These are phyloP conservation scores for Candida glucosophila DNA, from an alignment of 1,139 yeast genomes.

Conservation along the genomic window DNA sequence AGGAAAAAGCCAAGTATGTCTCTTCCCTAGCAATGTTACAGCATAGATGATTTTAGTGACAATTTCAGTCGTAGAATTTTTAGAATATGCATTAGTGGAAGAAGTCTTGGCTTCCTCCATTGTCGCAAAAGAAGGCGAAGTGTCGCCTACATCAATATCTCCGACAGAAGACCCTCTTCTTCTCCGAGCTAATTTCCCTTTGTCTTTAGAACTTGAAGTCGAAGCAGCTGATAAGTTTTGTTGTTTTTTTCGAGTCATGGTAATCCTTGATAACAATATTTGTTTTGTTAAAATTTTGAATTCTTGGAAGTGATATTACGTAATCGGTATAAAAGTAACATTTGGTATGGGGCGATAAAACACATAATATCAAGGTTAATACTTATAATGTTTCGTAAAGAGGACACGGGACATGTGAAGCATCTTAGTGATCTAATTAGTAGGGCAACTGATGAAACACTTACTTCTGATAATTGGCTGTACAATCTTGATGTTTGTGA, in stretches of 20 bases:
- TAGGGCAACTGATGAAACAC: conserved; percentile 79
- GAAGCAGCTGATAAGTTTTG: too few species aligned
- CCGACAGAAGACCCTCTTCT: conserved; percentile 53
- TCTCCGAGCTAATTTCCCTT: too few species aligned
- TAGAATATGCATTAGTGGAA: conserved; percentile 23
- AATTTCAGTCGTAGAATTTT: conserved; percentile 35
- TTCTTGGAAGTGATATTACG: too few species aligned
- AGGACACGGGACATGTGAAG: too few species aligned
- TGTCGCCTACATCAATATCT: conserved; percentile 48
- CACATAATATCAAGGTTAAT: too few species aligned
- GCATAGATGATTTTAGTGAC: conserved; percentile 44
- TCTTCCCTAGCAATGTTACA: conserved; percentile 51
- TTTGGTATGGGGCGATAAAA: too few species aligned
- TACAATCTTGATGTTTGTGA: conserved; percentile 79
- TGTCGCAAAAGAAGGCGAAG: conserved; percentile 42
- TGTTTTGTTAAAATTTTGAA: too few species aligned
- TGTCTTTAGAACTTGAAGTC: too few species aligned
- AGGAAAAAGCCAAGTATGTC: conserved; percentile 80
- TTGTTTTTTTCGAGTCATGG: too few species aligned
- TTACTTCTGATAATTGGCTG: conserved; percentile 82
- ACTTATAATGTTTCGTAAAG: too few species aligned
- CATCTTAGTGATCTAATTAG: conserved; percentile 18
- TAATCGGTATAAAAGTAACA: too few species aligned
- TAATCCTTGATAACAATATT: too few species aligned
- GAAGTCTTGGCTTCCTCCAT: conserved; percentile 32